These are phyloP conservation scores for Carallia pectinifolia DNA, from an alignment of 345 rosid species.

Conservation along the genomic window DNA sequence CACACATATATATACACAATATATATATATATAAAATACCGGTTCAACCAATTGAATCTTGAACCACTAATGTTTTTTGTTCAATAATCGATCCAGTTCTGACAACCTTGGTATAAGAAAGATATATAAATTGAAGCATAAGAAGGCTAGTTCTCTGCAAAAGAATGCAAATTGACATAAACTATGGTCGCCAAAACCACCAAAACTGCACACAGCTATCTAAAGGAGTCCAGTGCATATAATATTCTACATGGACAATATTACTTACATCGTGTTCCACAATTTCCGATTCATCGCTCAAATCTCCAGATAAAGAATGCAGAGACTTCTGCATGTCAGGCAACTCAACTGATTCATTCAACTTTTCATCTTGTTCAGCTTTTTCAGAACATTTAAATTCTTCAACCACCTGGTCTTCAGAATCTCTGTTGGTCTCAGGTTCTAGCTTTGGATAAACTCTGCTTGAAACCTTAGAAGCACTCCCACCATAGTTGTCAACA, in stretches of 20 bases:
- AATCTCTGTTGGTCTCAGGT: constrained; percentile 27
- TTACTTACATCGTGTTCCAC: constrained; percentile 88
- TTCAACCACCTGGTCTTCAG: constrained; percentile 26
- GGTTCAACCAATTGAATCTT: no score
- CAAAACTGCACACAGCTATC: no score
- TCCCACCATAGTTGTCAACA: constrained; percentile 9
- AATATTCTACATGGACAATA: not conserved
- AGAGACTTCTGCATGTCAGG: constrained; percentile 38
- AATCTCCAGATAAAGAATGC: constrained; percentile 52
- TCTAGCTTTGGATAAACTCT: constrained; percentile 36
- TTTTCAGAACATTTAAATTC: constrained; percentile 29
- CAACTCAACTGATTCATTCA: constrained; percentile 28
- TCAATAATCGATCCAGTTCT: no score
- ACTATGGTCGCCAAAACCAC: no score
- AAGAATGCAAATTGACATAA: no score
- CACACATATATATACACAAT: no score
- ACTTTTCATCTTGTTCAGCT: constrained; percentile 41
- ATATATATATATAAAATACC: no score
- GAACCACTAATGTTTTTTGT: no score
- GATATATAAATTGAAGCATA: no score
- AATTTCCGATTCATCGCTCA: constrained; percentile 71
- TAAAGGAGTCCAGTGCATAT: no score
- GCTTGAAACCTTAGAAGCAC: constrained; percentile 15
- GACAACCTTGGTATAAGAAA: no score
- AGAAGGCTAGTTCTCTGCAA: no score